Conservation (phyloP, 108 stramenopile genomes). For the Cyclotella choctawhatcheeana region DNA sequence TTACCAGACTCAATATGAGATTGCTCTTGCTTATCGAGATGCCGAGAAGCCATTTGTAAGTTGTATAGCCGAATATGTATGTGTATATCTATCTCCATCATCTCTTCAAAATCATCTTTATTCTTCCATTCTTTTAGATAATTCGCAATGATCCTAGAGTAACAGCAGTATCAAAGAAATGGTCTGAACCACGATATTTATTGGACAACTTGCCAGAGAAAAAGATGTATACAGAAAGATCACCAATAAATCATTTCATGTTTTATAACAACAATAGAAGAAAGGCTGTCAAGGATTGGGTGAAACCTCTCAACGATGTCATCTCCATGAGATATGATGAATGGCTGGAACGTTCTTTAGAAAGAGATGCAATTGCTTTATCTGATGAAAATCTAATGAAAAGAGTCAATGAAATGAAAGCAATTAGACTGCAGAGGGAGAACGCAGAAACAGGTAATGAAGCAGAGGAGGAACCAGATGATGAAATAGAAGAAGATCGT, state of each 20-base stretch:
- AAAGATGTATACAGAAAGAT: constrained; percentile 69
- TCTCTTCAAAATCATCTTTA: no score
- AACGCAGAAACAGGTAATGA: not conserved
- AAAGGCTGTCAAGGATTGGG: constrained; percentile 29
- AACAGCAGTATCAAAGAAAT: constrained; percentile 70
- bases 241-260: constrained; percentile 91
- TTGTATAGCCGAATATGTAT: not conserved
- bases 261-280: constrained; percentile 53
- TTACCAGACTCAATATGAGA: constrained; percentile 54
- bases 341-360: constrained; percentile 59
- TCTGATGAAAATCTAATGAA: constrained; percentile 20
- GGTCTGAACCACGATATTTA: constrained; percentile 45
- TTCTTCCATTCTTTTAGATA: constrained; percentile 45
- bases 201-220: constrained; percentile 52
- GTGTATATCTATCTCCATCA: not conserved
- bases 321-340: constrained; percentile 52
- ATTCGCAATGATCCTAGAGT: constrained; percentile 83
- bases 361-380: constrained; percentile 48
- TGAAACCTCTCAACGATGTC: constrained; percentile 51
- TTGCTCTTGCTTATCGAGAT: constrained; percentile 54
- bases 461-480: constrained; percentile 28
- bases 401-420: constrained; percentile 14
- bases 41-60: constrained; percentile 88
- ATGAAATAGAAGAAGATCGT: constrained; percentile 6
- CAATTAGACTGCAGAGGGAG: not conserved